Evolutionary conservation across 2,329 filamentous ascomycete species (phyloP), one percentile per base, ranked within the genome.

Genomic region (Beauveria australis): DNA sequence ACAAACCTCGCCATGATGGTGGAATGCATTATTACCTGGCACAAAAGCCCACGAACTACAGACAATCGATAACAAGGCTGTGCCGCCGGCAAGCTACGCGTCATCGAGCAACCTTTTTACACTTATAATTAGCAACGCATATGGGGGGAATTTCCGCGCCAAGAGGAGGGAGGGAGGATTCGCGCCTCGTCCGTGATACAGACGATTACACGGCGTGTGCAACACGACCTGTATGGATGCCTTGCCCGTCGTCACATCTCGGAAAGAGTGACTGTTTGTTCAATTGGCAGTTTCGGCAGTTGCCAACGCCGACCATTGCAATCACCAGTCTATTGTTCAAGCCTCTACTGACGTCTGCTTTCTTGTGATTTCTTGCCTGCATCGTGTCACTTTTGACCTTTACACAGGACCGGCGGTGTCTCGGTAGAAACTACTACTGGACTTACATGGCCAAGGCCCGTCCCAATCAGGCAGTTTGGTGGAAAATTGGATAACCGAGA

Each of bases 191-290:
- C n/a, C 18, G 41, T 43, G 41, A 43, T 43, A 43, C 41, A 43
- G 14, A 10, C 18, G 24, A 24, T 24, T 24, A 37, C 14, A 46
- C 48, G n/a, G 47, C 40, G 10, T 33, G 57, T 47, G 57, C 30
- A 14, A 53, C 57, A 41, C 57, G 57, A 53, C 48, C 6, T 46
- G 48, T 59, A 59, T 47, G 57, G 48, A 37, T 59, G 57, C 57
- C 48, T 59, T 53, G 57, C 12, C 57, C 37, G 14, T 22, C 22
- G 37, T 40, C 26, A 52, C 53, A 24, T 40, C 40, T 59, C 41
- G 26, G 37, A 40, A 52, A 44, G 47, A 24, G 47, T 43, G 28
- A 53, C n/a, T 51, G 30, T 41, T 51, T 30, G 3, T 19, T 9
- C 5, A 19, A n/a, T 43, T 53, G 44, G 26, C 48, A 53, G n/a